These are phyloP conservation scores for Wallacemonas sp. DNA, from an alignment of 208 protist genomes.

Conservation along the genomic window DNA sequence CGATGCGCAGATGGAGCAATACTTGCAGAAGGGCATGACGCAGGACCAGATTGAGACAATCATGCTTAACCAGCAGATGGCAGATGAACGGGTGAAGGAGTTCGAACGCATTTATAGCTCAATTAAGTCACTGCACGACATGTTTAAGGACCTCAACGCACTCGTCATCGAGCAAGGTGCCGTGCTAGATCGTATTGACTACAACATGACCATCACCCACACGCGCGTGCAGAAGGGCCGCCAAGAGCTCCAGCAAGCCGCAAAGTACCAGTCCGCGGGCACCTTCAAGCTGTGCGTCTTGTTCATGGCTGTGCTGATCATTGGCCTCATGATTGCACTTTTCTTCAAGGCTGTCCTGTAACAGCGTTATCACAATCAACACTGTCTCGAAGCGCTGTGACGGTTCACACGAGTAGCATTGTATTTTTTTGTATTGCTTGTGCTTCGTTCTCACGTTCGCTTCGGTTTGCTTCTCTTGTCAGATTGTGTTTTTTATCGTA, in stretches of 20 bases:
- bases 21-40: constrained; percentile 91
- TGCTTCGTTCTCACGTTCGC: no score
- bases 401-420: no score
- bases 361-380: no score
- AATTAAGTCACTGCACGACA: constrained; percentile 93
- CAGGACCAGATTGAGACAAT: constrained; percentile 93
- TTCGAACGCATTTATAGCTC: constrained; percentile 92
- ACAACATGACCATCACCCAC: constrained; percentile 94
- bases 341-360: constrained; percentile 82
- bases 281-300: constrained; percentile 91
- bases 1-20: constrained; percentile 88
- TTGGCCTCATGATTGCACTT: constrained; percentile 82
- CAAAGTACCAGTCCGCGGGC: constrained; percentile 87
- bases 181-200: constrained; percentile 94
- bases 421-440: no score
- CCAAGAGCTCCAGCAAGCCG: constrained; percentile 85
- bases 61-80: constrained; percentile 89
- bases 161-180: constrained; percentile 95
- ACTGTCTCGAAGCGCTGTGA: no score
- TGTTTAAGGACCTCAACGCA: constrained; percentile 94
- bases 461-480: no score
- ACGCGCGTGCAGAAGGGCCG: constrained; percentile 79
- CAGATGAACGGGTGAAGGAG: constrained; percentile 91
- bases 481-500: no score
- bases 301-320: constrained; percentile 89